Conservation (phyloP, 208 protist species). For the Novymonas esmeraldas region DNA sequence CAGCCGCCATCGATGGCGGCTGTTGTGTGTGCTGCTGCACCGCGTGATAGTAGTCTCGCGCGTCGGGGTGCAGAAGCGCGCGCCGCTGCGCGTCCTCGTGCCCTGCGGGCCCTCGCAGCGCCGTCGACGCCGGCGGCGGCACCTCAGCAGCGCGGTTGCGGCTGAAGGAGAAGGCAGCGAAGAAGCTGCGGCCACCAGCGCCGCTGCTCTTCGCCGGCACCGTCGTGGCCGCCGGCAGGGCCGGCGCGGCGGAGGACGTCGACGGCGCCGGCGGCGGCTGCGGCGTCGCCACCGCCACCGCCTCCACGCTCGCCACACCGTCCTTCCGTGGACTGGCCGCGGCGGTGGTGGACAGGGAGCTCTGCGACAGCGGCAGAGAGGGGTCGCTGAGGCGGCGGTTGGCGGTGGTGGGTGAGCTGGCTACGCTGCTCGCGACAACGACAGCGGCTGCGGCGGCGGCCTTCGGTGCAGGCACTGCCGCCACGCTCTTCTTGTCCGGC, state of each 20-base stretch:
- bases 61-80: conserved; percentile 28
- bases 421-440: background rate
- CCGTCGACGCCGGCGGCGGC: conserved; percentile 4
- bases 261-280: background rate
- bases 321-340: too few relatives aligned
- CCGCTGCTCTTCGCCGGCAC: background rate
- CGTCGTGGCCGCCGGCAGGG: background rate
- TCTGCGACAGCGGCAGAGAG: too few relatives aligned
- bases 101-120: background rate
- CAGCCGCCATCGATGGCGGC: background rate
- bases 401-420: too few relatives aligned
- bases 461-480: background rate
- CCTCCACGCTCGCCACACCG: background rate
- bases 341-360: too few relatives aligned
- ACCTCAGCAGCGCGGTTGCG: background rate
- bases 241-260: background rate
- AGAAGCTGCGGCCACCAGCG: conserved; percentile 11
- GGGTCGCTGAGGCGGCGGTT: too few relatives aligned
- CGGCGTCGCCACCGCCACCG: background rate
- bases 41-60: conserved; percentile 14
- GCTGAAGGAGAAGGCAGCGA: conserved; percentile 18
- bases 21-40: conserved; percentile 4
- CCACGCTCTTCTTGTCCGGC: background rate
- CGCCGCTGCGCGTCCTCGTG: conserved; percentile 19
- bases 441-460: background rate